Evolutionary conservation across 768 basidiomycete species (phyloP), one percentile per base, ranked within the genome.

Genomic region (Suillus luteus): DNA sequence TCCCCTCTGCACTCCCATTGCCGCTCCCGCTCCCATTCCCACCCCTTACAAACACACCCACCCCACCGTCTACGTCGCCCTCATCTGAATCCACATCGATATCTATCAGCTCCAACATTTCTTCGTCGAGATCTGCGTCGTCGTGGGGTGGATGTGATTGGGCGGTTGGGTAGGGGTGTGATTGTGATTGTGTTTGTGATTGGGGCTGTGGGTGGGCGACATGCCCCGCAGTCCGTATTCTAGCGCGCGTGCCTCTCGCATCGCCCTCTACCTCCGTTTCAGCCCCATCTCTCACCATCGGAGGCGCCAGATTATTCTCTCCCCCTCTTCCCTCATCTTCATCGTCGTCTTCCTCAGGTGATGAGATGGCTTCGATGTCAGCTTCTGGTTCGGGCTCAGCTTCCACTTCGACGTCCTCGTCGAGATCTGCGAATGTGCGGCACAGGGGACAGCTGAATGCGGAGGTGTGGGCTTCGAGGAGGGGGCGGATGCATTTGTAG

Each of bases 401-500:
- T 22, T 90, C 89, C 0, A 86, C 79, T 67, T 98, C 96, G 57
- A 97, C 96, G 72, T 98, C 96, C 62, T 94, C 95, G 57, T 99
- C 95, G 19, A 99, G 85, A 73, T 99, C 91, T 15, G 95, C 95
- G 70, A 91, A 99, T 0, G 95, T 95, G 46, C 96, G 83, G 75
- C 96, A 99, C 8, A 99, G 85, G 0, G 96, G 96, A 71, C 96
- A 99, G 15, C 88, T 92, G 79, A 99, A 99, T 7, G 92, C 91
- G 0, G 96, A 93, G 69, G 95, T 88, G 76, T 98, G 94, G n/a
- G 84, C 77, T 68, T 92, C 85, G 49, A 98, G 83, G 12, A 99
- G 82, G 1, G 96, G 96, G 0, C 95, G 86, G 64, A 99, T 95
- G 75, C 96, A 98, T 77, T 98, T 99, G 85, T 93, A 95, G 79